Evolutionary conservation across 2,329 filamentous ascomycete genomes (phyloP).

Genomic region (Coccinonectria pachysandricola): DNA sequence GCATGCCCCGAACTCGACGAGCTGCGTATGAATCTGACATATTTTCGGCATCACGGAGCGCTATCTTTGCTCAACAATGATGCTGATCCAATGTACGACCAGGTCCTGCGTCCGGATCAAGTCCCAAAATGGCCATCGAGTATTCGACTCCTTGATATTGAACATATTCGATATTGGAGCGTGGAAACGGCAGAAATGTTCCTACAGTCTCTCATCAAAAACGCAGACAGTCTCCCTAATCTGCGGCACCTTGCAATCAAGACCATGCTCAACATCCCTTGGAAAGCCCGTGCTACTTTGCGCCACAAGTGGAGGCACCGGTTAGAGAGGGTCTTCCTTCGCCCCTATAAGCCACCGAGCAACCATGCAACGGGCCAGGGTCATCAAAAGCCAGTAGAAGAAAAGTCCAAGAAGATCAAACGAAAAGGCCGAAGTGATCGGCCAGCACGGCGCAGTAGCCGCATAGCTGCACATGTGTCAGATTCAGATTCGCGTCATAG

Average conservation of each 20-base stretch:
- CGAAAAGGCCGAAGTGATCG: slow-evolving; percentile 9
- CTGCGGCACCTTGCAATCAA: slow-evolving; percentile 64
- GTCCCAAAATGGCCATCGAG: slow-evolving; percentile 68
- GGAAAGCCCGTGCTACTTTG: slow-evolving; percentile 73
- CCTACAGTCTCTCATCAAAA: slow-evolving; percentile 66
- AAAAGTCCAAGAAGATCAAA: slow-evolving; percentile 10
- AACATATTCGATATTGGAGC: slow-evolving; percentile 67
- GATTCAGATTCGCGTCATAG: slow-evolving; percentile 16
- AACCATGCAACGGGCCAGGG: slow-evolving; percentile 14
- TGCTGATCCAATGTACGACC: slow-evolving; percentile 63
- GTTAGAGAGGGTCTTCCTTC: slow-evolving; percentile 56
- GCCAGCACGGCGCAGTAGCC: slow-evolving; percentile 28
- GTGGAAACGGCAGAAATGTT: slow-evolving; percentile 62
- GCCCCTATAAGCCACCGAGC: slow-evolving; percentile 32
- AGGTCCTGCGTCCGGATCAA: slow-evolving; percentile 52
- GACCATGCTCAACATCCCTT: slow-evolving; percentile 68
- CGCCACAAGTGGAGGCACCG: slow-evolving; percentile 67
- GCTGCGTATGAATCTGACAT: slow-evolving; percentile 68
- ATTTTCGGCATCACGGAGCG: slow-evolving; percentile 59
- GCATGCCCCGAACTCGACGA: slow-evolving; percentile 62
- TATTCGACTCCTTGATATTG: slow-evolving; percentile 62
- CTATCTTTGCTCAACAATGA: slow-evolving; percentile 43
- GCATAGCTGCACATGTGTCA: slow-evolving; percentile 21
- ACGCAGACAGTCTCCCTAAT: slow-evolving; percentile 52
- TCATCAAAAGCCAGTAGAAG: slow-evolving; percentile 8